Evolutionary conservation across 2,329 filamentous ascomycete species (phyloP).

Genomic region (Aphanocladium album): DNA sequence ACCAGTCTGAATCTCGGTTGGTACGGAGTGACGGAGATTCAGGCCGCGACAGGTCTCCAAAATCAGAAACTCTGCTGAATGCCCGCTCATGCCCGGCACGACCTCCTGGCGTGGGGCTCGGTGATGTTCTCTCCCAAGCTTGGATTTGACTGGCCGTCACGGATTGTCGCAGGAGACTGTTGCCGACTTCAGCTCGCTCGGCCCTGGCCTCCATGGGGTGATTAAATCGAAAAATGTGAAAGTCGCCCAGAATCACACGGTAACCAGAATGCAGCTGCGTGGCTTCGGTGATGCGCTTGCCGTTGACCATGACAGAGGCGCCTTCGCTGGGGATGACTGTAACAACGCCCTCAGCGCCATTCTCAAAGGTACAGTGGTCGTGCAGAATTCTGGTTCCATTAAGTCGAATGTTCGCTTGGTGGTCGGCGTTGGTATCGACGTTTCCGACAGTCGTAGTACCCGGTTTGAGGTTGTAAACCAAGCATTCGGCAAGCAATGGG

Average conservation of each 20-base stretch:
- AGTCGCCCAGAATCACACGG: conserved; percentile 92
- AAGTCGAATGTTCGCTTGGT: conserved; percentile 80
- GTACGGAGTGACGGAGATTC: conserved; percentile 67
- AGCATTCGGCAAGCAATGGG: conserved; percentile 86
- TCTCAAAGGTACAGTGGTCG: conserved; percentile 92
- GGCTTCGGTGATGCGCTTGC: conserved; percentile 79
- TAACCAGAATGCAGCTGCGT: conserved; percentile 86
- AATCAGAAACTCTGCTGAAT: conserved; percentile 76
- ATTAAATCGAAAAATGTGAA: conserved; percentile 98
- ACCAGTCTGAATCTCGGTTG: conserved; percentile 88
- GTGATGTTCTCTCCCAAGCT: conserved; percentile 48
- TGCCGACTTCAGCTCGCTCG: conserved; percentile 75
- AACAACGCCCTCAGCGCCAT: conserved; percentile 80
- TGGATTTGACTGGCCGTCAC: conserved; percentile 58
- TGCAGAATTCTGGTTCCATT: conserved; percentile 91
- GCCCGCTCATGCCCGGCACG: conserved; percentile 69
- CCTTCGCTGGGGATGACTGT: conserved; percentile 83
- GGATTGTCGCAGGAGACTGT: conserved; percentile 83
- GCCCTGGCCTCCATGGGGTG: conserved; percentile 93
- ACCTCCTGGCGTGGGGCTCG: conserved; percentile 58
- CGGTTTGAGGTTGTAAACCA: conserved; percentile 97
- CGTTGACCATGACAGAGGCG: conserved; percentile 98
- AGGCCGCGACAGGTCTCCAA: conserved; percentile 65
- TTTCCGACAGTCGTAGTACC: conserved; percentile 93
- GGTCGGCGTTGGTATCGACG: conserved; percentile 71